Evolutionary conservation across 768 basidiomycete genomes (phyloP).

Genomic region (Amyloporia xantha): DNA sequence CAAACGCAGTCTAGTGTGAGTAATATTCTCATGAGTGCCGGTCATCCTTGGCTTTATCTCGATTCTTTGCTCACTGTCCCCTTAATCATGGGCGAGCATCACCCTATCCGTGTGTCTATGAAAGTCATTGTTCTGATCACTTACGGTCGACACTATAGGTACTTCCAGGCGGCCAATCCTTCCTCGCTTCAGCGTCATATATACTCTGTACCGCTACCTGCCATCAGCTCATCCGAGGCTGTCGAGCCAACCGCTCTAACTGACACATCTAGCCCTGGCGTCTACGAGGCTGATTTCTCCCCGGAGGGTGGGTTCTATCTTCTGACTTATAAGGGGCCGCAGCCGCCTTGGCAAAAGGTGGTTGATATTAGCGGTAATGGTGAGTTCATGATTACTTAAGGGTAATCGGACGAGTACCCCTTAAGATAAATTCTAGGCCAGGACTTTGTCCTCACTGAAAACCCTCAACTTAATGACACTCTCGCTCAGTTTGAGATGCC

Average conservation of each 20-base stretch:
- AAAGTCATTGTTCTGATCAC: neutral
- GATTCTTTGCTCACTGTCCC: no score
- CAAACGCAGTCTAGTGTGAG: constrained; percentile 61
- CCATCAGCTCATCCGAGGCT: constrained; percentile 24
- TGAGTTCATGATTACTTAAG: constrained; percentile 21
- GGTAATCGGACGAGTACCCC: neutral
- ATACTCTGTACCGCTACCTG: constrained; percentile 72
- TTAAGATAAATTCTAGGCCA: constrained; percentile 36
- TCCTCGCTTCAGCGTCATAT: constrained; percentile 79
- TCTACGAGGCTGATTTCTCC: constrained; percentile 70
- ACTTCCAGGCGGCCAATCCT: constrained; percentile 83
- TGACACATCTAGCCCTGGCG: constrained; percentile 44
- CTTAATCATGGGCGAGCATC: neutral
- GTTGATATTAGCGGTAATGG: constrained; percentile 45
- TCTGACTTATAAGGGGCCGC: constrained; percentile 73
- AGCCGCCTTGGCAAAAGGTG: constrained; percentile 83
- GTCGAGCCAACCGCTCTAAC: constrained; percentile 36
- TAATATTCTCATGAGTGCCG: neutral
- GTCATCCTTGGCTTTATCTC: neutral
- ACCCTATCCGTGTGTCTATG: no score
- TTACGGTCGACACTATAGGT: constrained; percentile 42
- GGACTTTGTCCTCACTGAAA: constrained; percentile 62
- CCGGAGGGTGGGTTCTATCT: constrained; percentile 83
- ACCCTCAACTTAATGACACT: constrained; percentile 56
- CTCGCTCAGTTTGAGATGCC: constrained; percentile 67